phyloP scores from a whole-genome alignment of 106 monocot species.

The Dendrobium huoshanense region DNA sequence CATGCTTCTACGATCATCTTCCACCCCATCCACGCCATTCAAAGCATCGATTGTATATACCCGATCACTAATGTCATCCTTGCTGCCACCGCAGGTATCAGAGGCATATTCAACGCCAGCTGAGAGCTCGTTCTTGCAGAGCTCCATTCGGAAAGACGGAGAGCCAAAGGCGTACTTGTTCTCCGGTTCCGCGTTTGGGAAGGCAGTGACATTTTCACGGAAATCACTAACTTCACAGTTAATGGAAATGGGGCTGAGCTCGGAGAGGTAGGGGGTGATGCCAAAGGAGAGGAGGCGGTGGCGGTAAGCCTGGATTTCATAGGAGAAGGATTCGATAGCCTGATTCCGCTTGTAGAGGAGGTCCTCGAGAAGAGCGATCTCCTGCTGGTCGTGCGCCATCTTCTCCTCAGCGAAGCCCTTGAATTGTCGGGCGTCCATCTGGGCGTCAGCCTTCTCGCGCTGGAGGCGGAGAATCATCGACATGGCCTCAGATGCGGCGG shows the following conservation, averaged over 20 bases:
- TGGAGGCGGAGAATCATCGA: slow-evolving; percentile 16
- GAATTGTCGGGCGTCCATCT: slow-evolving; percentile 14
- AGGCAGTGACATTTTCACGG: background rate
- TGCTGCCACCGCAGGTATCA: background rate
- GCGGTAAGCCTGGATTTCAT: slow-evolving; percentile 8
- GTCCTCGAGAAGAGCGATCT: slow-evolving; percentile 11
- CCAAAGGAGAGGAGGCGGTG: slow-evolving; percentile 1
- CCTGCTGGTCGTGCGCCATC: slow-evolving; percentile 9
- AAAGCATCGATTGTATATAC: slow-evolving; percentile 51
- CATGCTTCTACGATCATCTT: slow-evolving; percentile 7
- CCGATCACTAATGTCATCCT: slow-evolving; percentile 31
- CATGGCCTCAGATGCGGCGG: slow-evolving; percentile 12
- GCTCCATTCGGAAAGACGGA: background rate
- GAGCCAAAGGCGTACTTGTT: slow-evolving; percentile 10
- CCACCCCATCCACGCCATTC: slow-evolving; percentile 16
- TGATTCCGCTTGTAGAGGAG: slow-evolving; percentile 3
- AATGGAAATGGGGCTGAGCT: no score
- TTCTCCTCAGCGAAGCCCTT: slow-evolving; percentile 11
- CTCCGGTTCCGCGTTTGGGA: background rate
- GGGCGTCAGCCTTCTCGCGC: slow-evolving; percentile 13
- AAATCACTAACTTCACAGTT: background rate
- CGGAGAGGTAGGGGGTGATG: slow-evolving; percentile 3
- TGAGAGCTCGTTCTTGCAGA: slow-evolving; percentile 9
- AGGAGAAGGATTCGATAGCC: background rate
- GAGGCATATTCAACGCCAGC: background rate